phyloP scores from a whole-genome alignment of 768 basidiomycete species.

The Tulasnella sp. region DNA sequence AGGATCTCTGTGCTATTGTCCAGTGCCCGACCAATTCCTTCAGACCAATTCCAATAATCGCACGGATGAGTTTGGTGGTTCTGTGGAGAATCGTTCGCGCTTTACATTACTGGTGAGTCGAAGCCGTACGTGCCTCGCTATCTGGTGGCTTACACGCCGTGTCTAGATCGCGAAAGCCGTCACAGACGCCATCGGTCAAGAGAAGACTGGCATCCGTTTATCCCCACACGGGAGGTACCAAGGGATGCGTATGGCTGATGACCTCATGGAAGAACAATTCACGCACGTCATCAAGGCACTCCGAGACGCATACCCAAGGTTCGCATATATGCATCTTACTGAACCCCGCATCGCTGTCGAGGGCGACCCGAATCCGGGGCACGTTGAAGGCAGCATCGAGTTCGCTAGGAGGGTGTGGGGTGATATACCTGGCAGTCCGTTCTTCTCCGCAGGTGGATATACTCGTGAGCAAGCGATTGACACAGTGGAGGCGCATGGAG shows the following conservation, averaged over 20 bases:
- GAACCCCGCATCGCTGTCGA: constrained; percentile 28
- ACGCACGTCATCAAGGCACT: constrained; percentile 38
- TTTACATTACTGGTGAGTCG: constrained; percentile 34
- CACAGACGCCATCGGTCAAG: constrained; percentile 40
- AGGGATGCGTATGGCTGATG: neutral
- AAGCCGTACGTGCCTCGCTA: too few relatives aligned
- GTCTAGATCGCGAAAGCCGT: constrained; percentile 41
- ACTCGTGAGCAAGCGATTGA: neutral
- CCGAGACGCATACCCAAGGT: constrained; percentile 35
- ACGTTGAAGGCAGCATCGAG: constrained; percentile 18
- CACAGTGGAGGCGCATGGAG: neutral
- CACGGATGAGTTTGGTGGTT: constrained; percentile 32
- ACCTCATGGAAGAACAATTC: constrained; percentile 28
- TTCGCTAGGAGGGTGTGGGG: neutral
- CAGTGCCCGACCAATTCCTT: constrained; percentile 24
- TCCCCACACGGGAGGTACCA: constrained; percentile 35
- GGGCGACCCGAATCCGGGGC: neutral
- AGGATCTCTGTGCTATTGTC: too few relatives aligned
- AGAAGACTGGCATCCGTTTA: constrained; percentile 44
- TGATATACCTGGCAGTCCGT: neutral
- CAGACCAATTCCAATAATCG: constrained; percentile 25
- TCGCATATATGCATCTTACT: constrained; percentile 41
- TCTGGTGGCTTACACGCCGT: neutral
- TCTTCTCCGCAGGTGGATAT: neutral
- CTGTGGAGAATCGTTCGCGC: constrained; percentile 41